These are phyloP conservation scores for Tolypocladium tropicale DNA, from an alignment of 2,329 filamentous ascomycete species.

Conservation along the genomic window DNA sequence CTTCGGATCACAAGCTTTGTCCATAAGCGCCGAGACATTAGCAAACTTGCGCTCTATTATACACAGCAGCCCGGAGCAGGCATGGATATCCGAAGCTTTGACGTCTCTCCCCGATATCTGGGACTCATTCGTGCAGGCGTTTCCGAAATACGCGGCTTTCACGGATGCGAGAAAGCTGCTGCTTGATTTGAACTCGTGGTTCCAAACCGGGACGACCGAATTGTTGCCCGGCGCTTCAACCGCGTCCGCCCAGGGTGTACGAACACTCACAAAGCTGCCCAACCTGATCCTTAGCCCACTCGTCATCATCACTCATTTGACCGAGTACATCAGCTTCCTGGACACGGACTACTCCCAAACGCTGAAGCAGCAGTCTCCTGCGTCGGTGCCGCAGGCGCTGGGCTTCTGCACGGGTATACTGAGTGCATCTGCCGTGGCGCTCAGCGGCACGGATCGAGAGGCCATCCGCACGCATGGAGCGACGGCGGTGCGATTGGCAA, in stretches of 20 bases:
- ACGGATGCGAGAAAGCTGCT: not conserved
- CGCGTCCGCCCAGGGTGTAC: not conserved
- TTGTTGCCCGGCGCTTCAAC: not conserved
- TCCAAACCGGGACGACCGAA: not conserved
- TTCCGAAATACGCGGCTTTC: not conserved
- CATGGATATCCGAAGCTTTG: not conserved
- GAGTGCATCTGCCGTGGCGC: not conserved
- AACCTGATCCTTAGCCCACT: not conserved
- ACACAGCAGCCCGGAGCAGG: not conserved
- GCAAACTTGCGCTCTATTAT: not conserved
- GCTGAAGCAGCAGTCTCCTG: not conserved
- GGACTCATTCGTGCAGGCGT: not conserved
- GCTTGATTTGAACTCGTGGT: not conserved
- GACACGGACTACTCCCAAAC: not conserved
- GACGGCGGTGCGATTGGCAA: not conserved
- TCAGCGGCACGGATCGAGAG: not conserved
- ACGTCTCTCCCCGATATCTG: not conserved
- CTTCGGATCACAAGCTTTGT: not conserved
- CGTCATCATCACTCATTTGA: not conserved
- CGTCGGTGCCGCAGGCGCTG: not conserved
- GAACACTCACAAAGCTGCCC: not conserved
- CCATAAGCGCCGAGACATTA: not conserved
- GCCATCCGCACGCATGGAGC: not conserved
- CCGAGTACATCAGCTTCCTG: not conserved
- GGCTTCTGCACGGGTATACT: not conserved